Percentiles rank a stretch among this genome's conserved stretches.
phyloP scores from a whole-genome alignment of 1,284 basidiomycete genomes.

The Neotropicomus parvogracilis region DNA sequence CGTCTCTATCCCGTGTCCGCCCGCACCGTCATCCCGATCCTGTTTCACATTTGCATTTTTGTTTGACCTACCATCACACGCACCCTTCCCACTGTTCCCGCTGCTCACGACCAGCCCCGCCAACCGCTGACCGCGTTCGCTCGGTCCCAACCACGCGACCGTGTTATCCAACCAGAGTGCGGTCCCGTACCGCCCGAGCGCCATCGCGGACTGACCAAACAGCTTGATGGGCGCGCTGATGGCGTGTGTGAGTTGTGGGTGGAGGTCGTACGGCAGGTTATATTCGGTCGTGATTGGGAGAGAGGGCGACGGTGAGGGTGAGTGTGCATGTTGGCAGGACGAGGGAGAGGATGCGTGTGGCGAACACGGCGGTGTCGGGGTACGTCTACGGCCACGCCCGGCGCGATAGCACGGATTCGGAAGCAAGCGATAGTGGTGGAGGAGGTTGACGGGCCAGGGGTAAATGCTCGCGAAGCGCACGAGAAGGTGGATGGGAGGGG shows the following conservation, averaged over 20 bases:
- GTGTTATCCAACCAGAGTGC: constrained; percentile 62
- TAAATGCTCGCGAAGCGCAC: constrained; percentile 57
- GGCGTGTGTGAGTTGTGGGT: constrained; percentile 39
- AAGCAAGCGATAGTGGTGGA: constrained; percentile 56
- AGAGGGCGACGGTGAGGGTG: neutral
- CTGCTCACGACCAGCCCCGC: constrained; percentile 40
- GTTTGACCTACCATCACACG: neutral
- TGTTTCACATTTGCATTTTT: neutral
- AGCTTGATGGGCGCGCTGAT: constrained; percentile 58
- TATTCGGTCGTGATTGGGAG: constrained; percentile 22
- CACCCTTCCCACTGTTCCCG: neutral
- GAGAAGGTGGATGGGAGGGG: constrained; percentile 46
- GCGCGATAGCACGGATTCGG: constrained; percentile 40
- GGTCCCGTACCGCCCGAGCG: constrained; percentile 56
- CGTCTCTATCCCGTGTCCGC: neutral
- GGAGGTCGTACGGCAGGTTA: constrained; percentile 47
- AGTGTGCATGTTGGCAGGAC: too few species aligned
- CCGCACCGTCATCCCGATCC: neutral
- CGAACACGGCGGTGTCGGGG: neutral
- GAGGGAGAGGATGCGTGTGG: neutral
- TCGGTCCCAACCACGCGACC: constrained; percentile 44
- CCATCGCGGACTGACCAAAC: constrained; percentile 52
- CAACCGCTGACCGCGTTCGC: constrained; percentile 54
- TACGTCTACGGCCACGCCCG: neutral
- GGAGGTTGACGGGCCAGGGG: constrained; percentile 65